A percentile compares a stretch with the other conserved stretches of the same genome.
These are phyloP conservation scores for Xerocomellus chrysenteron DNA, from an alignment of 768 basidiomycete species.

Conservation along the genomic window DNA sequence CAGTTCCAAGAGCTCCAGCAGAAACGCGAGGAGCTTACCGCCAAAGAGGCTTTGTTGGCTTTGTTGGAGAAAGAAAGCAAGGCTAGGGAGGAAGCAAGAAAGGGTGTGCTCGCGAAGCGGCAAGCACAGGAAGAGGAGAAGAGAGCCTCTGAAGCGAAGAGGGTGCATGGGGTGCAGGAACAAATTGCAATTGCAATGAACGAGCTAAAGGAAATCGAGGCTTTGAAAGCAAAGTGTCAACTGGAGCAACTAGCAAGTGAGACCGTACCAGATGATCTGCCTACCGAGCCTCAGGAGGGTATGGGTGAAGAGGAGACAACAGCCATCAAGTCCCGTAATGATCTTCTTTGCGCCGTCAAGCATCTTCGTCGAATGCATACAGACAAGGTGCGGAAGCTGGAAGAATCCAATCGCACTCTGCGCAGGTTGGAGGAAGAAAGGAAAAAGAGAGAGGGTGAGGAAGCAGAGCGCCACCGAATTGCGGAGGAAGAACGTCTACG, in stretches of 20 bases:
- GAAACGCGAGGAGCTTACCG: constrained; percentile 18
- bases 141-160: constrained; percentile 15
- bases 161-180: constrained; percentile 13
- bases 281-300: constrained; percentile 20
- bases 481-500: constrained; percentile 19
- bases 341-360: constrained; percentile 13
- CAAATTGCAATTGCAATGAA: constrained; percentile 20
- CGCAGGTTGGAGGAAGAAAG: constrained; percentile 27
- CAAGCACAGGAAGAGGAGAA: constrained; percentile 29
- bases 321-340: constrained; percentile 6
- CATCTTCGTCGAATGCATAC: constrained; percentile 17
- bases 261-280: constrained; percentile 8
- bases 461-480: constrained; percentile 13
- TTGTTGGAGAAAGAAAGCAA: constrained; percentile 25
- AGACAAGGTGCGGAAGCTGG: constrained; percentile 18
- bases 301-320: constrained; percentile 20
- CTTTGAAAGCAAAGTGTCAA: constrained; percentile 5
- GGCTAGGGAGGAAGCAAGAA: constrained; percentile 26
- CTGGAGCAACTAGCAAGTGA: neutral
- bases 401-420: constrained; percentile 16
- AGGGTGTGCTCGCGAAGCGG: constrained; percentile 15
- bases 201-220: constrained; percentile 15
- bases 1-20: constrained; percentile 20
- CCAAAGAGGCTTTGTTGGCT: constrained; percentile 17
- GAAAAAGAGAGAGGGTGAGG: constrained; percentile 14